Base-by-base conservation (phyloP, 345 rosid species). In the Linum tenue region DNA sequence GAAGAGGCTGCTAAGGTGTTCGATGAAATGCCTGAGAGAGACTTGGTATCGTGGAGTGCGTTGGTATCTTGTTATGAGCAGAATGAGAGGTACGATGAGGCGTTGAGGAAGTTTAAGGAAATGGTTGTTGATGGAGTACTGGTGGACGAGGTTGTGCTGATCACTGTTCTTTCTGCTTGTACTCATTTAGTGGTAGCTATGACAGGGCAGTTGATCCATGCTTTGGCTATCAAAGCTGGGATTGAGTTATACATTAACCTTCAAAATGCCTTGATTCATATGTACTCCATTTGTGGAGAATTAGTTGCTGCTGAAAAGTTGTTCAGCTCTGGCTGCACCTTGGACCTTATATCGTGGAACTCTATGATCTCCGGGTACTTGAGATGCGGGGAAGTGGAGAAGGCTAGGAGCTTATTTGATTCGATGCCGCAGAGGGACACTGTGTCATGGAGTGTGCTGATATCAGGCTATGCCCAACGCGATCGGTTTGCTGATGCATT, bases 1-100 rank as follows among this genome's bases (percentile, higher is more conserved):
- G 67, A 5, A 41, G 83, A 81, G 40, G 87, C 87, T 2, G 38
- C 56, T 48, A 69, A 66, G 65, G 55, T 83, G 67, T 85, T 85
- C 51, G 56, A 65, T 59, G 69, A 74, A 67, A 76, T 83, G 82
- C 51, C 72, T 2, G 63, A 72, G 67, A 83, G 71, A 62, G 84
- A 79, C 75, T 69, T 81, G 66, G 85, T 85, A 17, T 77, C 90
- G 5, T 83, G 90, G 90, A 85, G 80, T 62, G 85, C 87, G 0
- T 36, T 85, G 72, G 74, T 85, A 72, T 77, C 90, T 42, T 76
- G 85, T 68, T 85, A 77, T 56, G 84, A 80, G 67, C 80, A 77
- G 51, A 81, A 81, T 62, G 75, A 8, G 61, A 75, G 77, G 82
- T 60, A 72, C 38, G 77, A 76, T 48, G 69, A 77, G 63, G 87